phyloP scores from a whole-genome alignment of 2,329 filamentous ascomycete genomes.

The Colletotrichum plurivorum region DNA sequence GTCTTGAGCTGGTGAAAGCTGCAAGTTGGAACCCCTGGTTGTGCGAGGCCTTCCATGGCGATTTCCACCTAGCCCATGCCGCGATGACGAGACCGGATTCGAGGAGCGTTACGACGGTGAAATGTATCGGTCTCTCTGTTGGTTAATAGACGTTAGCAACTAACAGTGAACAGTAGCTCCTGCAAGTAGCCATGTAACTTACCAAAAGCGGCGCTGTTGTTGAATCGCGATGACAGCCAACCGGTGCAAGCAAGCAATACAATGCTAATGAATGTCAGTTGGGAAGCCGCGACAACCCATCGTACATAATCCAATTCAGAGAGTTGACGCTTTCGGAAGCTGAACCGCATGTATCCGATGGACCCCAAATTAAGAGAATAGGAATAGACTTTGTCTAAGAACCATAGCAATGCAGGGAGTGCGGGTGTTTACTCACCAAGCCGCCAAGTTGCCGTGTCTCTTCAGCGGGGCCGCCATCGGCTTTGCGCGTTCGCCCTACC shows the following conservation, averaged over 20 bases:
- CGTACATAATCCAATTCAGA: not conserved
- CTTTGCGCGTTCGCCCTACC: not conserved
- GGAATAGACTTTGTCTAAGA: not conserved
- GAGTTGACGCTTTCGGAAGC: too few species aligned
- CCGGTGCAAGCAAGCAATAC: constrained; percentile 27
- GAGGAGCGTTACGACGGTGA: constrained; percentile 49
- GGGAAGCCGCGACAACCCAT: not conserved
- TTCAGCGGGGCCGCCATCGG: constrained; percentile 39
- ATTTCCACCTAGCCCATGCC: constrained; percentile 31
- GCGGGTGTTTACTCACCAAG: constrained; percentile 35
- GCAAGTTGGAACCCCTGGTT: constrained; percentile 24
- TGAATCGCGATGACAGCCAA: constrained; percentile 50
- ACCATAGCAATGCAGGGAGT: constrained; percentile 6
- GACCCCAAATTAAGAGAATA: too few species aligned
- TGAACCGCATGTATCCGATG: too few species aligned
- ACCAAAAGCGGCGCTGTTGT: constrained; percentile 54
- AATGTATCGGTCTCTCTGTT: constrained; percentile 53
- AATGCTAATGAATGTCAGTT: constrained; percentile 23
- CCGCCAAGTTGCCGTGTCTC: constrained; percentile 38
- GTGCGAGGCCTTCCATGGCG: constrained; percentile 19
- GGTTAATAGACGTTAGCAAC: not conserved
- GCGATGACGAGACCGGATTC: constrained; percentile 43
- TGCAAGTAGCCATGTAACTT: constrained; percentile 24
- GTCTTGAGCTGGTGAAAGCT: not conserved
- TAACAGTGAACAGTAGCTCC: not conserved